Base-by-base conservation (phyloP, 2,329 filamentous ascomycete species). In the Sphaerulina vaccinii region DNA sequence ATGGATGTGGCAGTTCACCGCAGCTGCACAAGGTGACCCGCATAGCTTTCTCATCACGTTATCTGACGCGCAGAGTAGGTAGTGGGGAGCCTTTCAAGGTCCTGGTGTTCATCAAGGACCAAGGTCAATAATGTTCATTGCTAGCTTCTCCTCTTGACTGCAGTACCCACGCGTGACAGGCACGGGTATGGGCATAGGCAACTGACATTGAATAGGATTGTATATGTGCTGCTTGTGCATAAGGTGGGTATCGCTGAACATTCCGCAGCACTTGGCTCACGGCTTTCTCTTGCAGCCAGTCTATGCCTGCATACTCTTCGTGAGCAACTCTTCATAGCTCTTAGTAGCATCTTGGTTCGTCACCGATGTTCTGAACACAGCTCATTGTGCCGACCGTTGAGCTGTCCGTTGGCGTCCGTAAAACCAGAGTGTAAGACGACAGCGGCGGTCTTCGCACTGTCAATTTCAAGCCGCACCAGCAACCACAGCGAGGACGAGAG, bases 401-500 rank as follows among this genome's bases (percentile, higher is more conserved):
- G 13, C 2, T 8, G 13, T 29, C 24, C n/a, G n/a, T n/a, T n/a
- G n/a, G n/a, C n/a, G n/a, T n/a, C n/a, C n/a, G n/a, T n/a, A n/a
- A n/a, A n/a, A n/a, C n/a, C n/a, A n/a, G n/a, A n/a, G n/a, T n/a
- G n/a, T n/a, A n/a, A n/a, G n/a, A 29, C 13, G 8, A 11, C 24
- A 29, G 24, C 8, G 8, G 13, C 13, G 8, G 24, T 29, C 13
- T 29, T 11, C 3, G 38, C 22, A 5, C 21, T 39, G 22, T 39
- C n/a, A 22, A 39, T 5, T 18, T 39, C 19, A 39, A 21, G 37
- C 16, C 9, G 37, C 24, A 41, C 37, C 29, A 39, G 32, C 48
- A 19, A 15, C 22, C 22, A 44, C 24, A 32, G 38, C 36, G 21
- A 70, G 33, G 7, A 36, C 51, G 37, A 70, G 69, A 7, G 60